A percentile compares a stretch with the other conserved stretches of the same genome.
Evolutionary conservation across 805 yeast genomes (phyloP).

Genomic region (Candida adriatica): DNA sequence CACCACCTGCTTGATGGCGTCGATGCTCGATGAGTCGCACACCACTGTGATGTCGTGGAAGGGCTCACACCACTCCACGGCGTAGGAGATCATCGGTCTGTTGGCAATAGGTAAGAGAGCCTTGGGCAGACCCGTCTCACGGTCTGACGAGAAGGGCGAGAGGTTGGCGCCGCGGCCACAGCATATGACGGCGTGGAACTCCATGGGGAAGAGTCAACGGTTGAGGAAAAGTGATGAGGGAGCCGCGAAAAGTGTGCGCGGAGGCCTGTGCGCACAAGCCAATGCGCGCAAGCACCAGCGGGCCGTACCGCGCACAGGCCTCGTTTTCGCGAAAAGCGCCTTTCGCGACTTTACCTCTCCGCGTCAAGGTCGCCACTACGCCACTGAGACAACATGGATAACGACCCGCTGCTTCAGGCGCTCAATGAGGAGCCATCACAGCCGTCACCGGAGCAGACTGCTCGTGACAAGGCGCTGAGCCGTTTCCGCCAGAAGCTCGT

Average conservation of each 20-base stretch:
- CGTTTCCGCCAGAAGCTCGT: slow-evolving; percentile 78
- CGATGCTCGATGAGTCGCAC: slow-evolving; percentile 40
- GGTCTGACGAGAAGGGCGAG: slow-evolving; percentile 60
- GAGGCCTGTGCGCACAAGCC: too few species aligned
- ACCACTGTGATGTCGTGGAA: slow-evolving; percentile 67
- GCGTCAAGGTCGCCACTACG: too few species aligned
- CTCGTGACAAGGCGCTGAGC: slow-evolving; percentile 68
- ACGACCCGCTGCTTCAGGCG: slow-evolving; percentile 73
- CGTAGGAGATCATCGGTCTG: slow-evolving; percentile 80
- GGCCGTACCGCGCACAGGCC: too few species aligned
- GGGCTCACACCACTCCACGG: slow-evolving; percentile 88
- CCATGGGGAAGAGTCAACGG: too few species aligned
- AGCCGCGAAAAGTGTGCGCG: too few species aligned
- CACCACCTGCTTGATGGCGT: slow-evolving; percentile 42
- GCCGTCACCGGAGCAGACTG: slow-evolving; percentile 47
- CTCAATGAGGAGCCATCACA: slow-evolving; percentile 27
- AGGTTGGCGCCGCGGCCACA: slow-evolving; percentile 81
- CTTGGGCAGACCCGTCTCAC: slow-evolving; percentile 66
- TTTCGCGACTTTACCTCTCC: too few species aligned
- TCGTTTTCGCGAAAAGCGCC: too few species aligned
- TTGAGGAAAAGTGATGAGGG: too few species aligned
- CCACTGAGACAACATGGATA: too few species aligned
- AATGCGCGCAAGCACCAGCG: too few species aligned
- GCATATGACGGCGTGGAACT: slow-evolving; percentile 82
- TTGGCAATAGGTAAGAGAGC: slow-evolving; percentile 88